Evolutionary conservation across 331 rosid genomes (phyloP), one percentile per base, ranked within the genome.

Genomic region (Dryas integrifolia): DNA sequence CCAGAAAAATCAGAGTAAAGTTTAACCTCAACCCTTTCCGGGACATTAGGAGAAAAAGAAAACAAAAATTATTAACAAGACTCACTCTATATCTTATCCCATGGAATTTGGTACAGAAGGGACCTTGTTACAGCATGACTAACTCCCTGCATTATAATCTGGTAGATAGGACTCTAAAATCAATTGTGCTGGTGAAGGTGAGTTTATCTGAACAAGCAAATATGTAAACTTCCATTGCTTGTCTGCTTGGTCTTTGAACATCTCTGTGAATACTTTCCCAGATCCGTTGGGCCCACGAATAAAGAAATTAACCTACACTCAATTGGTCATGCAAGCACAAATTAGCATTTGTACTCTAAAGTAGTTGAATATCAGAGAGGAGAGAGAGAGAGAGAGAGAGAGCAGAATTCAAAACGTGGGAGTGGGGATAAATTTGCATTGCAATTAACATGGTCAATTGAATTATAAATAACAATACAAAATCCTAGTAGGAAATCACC

Each of bases 151-250:
- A 69, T 58, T 79, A 72, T 82, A 95, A 52, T 92, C 77, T 4
- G 99, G 97, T 70, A 95, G 79, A 75, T 92, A 95, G 8, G 99
- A 95, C 82, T 95, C 99, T 76, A 95, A 76, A 57, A 95, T 84
- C 86, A 95, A 59, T 65, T 90, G 97, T 67, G 93, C 76, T 0
- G 87, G 83, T 51, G 96, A 72, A 38, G 99, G 97, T 40, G 96
- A 83, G 82, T 69, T 86, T 73, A 90, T 86, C 84, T 95, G 92
- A 52, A 95, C 98, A 70, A 89, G 83, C 81, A 95, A 84, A 79
- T 88, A 89, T 35, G 96, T 92, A 80, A 67, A 95, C 77, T 92
- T 88, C 97, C 96, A 95, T 65, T 83, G 85, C 52, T 80, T 87
- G 82, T 92, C 99, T 41, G 1, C 75, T 67, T 76, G 65, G 66